Base-by-base conservation (phyloP, 2,329 filamentous ascomycete genomes). In the Escovopsis weberi region DNA sequence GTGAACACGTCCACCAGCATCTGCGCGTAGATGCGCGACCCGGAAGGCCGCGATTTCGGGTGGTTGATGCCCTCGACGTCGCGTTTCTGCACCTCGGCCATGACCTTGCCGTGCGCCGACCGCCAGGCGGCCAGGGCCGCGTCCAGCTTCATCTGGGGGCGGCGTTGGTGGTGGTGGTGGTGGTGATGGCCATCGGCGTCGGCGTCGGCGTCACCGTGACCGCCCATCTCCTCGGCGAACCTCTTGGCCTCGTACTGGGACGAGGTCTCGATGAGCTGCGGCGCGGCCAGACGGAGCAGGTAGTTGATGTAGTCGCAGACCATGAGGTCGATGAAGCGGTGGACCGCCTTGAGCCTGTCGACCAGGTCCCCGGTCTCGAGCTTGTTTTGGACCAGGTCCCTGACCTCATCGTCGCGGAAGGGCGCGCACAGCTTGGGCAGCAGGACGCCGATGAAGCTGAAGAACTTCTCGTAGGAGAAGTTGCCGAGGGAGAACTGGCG, bases 301-400 rank as follows among this genome's bases (percentile, higher is more conserved):
- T 85, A 89, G 56, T 91, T 91, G 46, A 83, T 80, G 54, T 88
- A 87, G 53, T 91, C 85, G 45, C 85, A 77, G 23, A 83, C 75
- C 64, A 89, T 80, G 33, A 82, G 65, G 53, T 91, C 82, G 43
- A 88, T 82, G 50, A 85, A 82, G 28, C 78, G 74, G 42, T 86
- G 74, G 2, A 91, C 67, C 12, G 80, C 79, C 61, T 86, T 80
- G 1, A 89, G 71, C 48, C 85, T 80, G 54, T 84, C 79, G 12
- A 87, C 82, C 53, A 87, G 75, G 55, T 79, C 72, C 4, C 78
- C 75, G 19, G 70, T 65, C 38, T 61, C 60, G 8, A 80, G 63
- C 48, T 76, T 73, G 46, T 79, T 75, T 40, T 81, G 73, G 2
- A 78, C 67, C 18, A 89, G 61, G 2, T 72, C 69, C 55, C 82